Base-by-base conservation (phyloP, 106 monocot genomes). In the Platanthera zijinensis region DNA sequence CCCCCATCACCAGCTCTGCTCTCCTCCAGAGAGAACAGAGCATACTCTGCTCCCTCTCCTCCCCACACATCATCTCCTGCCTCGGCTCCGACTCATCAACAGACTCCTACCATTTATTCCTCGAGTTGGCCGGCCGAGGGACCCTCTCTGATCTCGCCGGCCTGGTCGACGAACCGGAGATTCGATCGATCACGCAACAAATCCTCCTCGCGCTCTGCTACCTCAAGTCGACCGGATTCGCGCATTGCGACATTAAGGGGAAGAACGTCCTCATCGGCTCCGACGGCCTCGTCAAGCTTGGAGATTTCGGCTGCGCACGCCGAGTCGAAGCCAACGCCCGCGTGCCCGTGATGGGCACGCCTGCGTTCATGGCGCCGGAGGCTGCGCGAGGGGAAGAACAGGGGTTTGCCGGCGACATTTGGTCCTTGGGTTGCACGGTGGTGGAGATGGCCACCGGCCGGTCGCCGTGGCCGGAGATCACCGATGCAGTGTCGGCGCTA, bases 301-400 rank as follows among this genome's bases (percentile, higher is more conserved):
- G 62, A 1, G 82, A 86, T 61, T 57, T 82, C 66, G 82, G 82
- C 0, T 76, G 82, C 73, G 76, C 82, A 0, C 48, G 57, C 61
- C 5, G 18, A 15, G 81, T 12, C 10, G 47, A 28, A 30, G 77
- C 13, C 3, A 9, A 32, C 52, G 30, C 10, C 66, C 46, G 12
- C 47, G 45, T 53, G 47, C 25, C 25, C 25, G 32, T 88, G 56
- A 61, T 59, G 69, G 87, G 87, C 10, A 87, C 87, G 21, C 90
- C 90, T 51, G 52, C 83, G 87, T 93, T 72, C 87, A 86, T 88
- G 88, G 85, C 93, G 72, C 93, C 93, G 72, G 93, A 93, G 85
- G 90, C 79, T 66, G 85, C 80, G 8, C 63, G 88, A 30, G 86
- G 90, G 48, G 93, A 90, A 69, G 83, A 79, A 12, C 86, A 86